Conservation (phyloP, 805 yeast species). For the Hanseniaspora pseudoguilliermondii region DNA sequence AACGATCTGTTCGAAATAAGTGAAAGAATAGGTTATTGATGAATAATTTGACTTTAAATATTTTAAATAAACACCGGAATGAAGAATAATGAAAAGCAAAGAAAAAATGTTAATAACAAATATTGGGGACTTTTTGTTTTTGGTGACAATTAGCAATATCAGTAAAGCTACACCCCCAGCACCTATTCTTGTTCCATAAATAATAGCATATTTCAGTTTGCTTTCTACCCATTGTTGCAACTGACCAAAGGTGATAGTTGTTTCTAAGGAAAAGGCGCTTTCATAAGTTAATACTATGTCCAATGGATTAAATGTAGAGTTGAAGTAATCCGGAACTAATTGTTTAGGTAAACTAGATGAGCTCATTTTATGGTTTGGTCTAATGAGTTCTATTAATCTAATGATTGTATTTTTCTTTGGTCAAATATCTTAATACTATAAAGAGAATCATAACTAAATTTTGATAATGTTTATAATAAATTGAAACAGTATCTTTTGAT, state of each 20-base stretch:
- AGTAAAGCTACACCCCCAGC: slow-evolving; percentile 37
- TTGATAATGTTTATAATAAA: too few species aligned
- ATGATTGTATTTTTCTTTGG: not conserved
- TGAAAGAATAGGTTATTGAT: slow-evolving; percentile 35
- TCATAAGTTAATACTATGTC: slow-evolving; percentile 30
- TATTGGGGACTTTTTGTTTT: slow-evolving; percentile 49
- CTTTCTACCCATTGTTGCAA: slow-evolving; percentile 30
- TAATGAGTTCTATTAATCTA: not conserved
- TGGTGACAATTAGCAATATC: slow-evolving; percentile 37
- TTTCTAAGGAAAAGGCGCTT: slow-evolving; percentile 30
- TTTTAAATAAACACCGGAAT: slow-evolving; percentile 46
- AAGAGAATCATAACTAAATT: too few species aligned
- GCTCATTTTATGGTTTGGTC: not conserved
- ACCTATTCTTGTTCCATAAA: slow-evolving; percentile 50
- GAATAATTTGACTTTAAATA: slow-evolving; percentile 43
- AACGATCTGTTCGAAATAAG: slow-evolving; percentile 34
- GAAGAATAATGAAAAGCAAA: slow-evolving; percentile 42
- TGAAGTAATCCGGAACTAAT: slow-evolving; percentile 15
- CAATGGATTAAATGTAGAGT: slow-evolving; percentile 21
- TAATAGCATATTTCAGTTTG: slow-evolving; percentile 30
- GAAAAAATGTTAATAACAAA: slow-evolving; percentile 60
- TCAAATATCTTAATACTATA: not conserved
- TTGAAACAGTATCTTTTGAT: too few species aligned
- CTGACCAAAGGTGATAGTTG: slow-evolving; percentile 30
- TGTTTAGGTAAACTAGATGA: not conserved